A percentile compares a stretch with the other conserved stretches of the same genome.
Evolutionary conservation across 768 basidiomycete species (phyloP).

Genomic region (Mrakia gelida): DNA sequence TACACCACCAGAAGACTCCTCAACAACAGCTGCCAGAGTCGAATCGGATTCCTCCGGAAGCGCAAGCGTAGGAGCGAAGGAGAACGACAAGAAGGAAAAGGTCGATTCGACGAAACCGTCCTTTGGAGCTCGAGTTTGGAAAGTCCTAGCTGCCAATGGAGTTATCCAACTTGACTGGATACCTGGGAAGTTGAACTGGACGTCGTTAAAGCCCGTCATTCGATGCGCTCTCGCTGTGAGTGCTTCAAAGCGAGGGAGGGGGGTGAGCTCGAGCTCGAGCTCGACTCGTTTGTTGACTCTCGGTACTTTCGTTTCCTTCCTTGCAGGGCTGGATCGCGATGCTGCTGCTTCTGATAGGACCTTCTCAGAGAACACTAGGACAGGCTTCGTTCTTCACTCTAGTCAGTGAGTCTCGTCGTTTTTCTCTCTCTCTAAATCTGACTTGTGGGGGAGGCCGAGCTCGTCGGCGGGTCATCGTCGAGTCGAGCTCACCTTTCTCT

Average conservation of each 20-base stretch:
- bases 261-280: not conserved
- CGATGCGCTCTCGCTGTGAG: conserved; percentile 22
- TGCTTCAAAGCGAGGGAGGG: not conserved
- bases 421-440: no score
- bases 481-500: not conserved
- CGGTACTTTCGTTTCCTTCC: not conserved
- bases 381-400: conserved; percentile 29
- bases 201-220: conserved; percentile 10
- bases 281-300: not conserved
- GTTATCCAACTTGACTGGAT: conserved; percentile 22
- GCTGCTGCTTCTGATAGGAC: conserved; percentile 19
- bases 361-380: conserved; percentile 15
- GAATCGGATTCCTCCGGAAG: not conserved
- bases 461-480: not conserved
- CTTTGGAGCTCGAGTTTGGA: not conserved
- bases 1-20: not conserved
- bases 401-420: not conserved
- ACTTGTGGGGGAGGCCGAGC: not conserved
- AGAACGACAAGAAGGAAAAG: not conserved
- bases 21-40: not conserved
- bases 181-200: conserved; percentile 1
- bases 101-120: not conserved
- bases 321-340: conserved; percentile 26
- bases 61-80: not conserved
- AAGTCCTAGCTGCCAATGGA: not conserved